Base-by-base conservation (phyloP, 2,329 filamentous ascomycete genomes). In the Aspergillus sp. region DNA sequence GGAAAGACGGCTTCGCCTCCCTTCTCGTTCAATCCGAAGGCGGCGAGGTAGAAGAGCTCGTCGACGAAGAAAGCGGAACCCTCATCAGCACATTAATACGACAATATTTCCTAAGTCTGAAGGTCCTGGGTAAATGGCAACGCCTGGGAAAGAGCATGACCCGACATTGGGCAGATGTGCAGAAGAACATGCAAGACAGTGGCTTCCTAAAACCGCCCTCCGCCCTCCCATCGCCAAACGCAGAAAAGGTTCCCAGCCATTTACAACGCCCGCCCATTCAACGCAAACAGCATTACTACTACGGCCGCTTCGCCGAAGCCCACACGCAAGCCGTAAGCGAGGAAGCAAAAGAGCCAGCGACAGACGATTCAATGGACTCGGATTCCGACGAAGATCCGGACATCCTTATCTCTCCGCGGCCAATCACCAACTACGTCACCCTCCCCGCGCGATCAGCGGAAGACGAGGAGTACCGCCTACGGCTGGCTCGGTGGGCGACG, bases 21-120 rank as follows among this genome's bases (percentile, higher is more conserved):
- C 81, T 96, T 1, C 82, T 93, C n/a, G 85, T 91, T 32, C 76
- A 89, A 63, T 84, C 87, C 3, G 88, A 91, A 71, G 92, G 92
- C 24, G 91, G 91, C 15, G 76, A 83, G 3, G 89, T 88, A 1
- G 86, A 91, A 64, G 90, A 93, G 69, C 77, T 96, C 15, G 87
- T 96, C 5, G 87, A 86, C 30, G 91, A 96, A 68, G 92, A 97
- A 70, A 93, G 90, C 64, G 93, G 92, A 3, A 87, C 96, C 15
- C 81, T 96, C 55, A 90, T 96, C 66, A 92, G 89, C 48, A 90
- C 89, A 68, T 87, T 97, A 71, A 81, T 97, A 18, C 85, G 92
- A 12, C 92, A 96, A 71, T 96, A 96, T 74, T 96, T 96, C 74
- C 89, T 96, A 83, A 89, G 87, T 6, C 80, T 96, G 43, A 90